Percentiles rank a stretch among this genome's conserved stretches.
These are phyloP conservation scores for Sergeia podlipaevii DNA, from an alignment of 208 protist genomes.

Conservation along the genomic window DNA sequence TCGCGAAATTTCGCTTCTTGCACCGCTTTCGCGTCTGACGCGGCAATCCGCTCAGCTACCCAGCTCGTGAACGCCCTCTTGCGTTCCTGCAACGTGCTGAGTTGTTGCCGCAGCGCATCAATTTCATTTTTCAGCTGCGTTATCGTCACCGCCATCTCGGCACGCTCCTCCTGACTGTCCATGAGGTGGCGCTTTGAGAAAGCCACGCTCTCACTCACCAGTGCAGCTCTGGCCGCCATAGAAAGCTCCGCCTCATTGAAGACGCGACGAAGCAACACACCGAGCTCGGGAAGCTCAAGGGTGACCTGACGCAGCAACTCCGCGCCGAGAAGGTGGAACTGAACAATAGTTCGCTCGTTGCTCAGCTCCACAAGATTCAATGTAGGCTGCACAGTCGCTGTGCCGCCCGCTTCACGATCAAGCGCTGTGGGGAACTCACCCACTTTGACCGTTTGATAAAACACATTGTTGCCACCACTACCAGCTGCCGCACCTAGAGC, in stretches of 20 bases:
- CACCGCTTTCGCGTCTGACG: slow-evolving; percentile 1
- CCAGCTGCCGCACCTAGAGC: too few relatives aligned
- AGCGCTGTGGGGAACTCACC: slow-evolving; percentile 9
- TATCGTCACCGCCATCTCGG: background rate
- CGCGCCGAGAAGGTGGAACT: slow-evolving; percentile 32
- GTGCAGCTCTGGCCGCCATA: slow-evolving; percentile 20
- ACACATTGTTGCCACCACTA: too few relatives aligned
- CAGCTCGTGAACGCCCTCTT: slow-evolving; percentile 14
- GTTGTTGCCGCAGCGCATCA: slow-evolving; percentile 17
- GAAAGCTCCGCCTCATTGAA: slow-evolving; percentile 49
- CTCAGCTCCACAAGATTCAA: slow-evolving; percentile 46
- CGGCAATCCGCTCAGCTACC: slow-evolving; percentile 12
- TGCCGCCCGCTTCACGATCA: slow-evolving; percentile 24
- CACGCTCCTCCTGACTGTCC: slow-evolving; percentile 22
- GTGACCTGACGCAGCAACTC: slow-evolving; percentile 58
- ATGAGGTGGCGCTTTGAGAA: slow-evolving; percentile 17
- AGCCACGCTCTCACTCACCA: slow-evolving; percentile 18
- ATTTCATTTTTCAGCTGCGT: slow-evolving; percentile 22
- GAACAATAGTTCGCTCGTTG: slow-evolving; percentile 32
- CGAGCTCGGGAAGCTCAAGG: slow-evolving; percentile 63
- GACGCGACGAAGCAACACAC: slow-evolving; percentile 43
- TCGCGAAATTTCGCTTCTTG: slow-evolving; percentile 21
- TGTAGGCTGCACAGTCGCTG: slow-evolving; percentile 36
- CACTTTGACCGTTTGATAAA: slow-evolving; percentile 5
- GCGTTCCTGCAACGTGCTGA: slow-evolving; percentile 14